Evolutionary conservation across 139 green algal species (phyloP).

Genomic region (Auxenochlorella protothecoides): DNA sequence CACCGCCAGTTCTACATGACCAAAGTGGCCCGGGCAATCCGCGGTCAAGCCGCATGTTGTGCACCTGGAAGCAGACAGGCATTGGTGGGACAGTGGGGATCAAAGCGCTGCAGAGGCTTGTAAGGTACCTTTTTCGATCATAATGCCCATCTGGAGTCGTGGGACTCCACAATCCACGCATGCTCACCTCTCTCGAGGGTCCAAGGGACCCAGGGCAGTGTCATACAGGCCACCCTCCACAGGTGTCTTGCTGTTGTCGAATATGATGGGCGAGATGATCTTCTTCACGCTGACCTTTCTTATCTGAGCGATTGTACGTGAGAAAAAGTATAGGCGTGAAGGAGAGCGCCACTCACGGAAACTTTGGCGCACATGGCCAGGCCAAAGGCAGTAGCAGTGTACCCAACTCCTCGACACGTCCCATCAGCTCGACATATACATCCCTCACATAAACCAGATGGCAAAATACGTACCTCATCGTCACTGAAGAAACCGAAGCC

Average conservation of each 20-base stretch:
- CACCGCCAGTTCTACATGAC: constrained; percentile 90
- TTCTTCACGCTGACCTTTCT: constrained; percentile 75
- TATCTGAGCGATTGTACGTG: constrained; percentile 19
- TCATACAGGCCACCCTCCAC: constrained; percentile 84
- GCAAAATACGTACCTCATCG: constrained; percentile 57
- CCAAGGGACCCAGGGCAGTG: constrained; percentile 72
- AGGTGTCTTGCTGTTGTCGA: constrained; percentile 70
- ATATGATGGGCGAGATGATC: constrained; percentile 68
- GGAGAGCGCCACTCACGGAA: no score
- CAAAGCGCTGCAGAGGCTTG: neutral
- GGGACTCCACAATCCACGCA: neutral
- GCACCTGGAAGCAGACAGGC: constrained; percentile 46
- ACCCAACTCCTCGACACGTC: neutral
- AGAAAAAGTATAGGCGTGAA: no score
- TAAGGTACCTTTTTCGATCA: neutral
- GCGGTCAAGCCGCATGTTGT: constrained; percentile 68
- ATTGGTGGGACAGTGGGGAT: neutral
- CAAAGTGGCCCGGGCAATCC: constrained; percentile 94
- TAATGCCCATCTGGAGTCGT: neutral
- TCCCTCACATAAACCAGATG: no score
- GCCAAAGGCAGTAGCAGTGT: no score
- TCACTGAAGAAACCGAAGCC: constrained; percentile 83
- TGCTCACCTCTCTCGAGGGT: constrained; percentile 42
- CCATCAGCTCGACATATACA: no score
- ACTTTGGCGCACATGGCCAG: no score